These are phyloP conservation scores for Gloeophyllum trabeum DNA, from an alignment of 768 basidiomycete genomes.

Conservation along the genomic window DNA sequence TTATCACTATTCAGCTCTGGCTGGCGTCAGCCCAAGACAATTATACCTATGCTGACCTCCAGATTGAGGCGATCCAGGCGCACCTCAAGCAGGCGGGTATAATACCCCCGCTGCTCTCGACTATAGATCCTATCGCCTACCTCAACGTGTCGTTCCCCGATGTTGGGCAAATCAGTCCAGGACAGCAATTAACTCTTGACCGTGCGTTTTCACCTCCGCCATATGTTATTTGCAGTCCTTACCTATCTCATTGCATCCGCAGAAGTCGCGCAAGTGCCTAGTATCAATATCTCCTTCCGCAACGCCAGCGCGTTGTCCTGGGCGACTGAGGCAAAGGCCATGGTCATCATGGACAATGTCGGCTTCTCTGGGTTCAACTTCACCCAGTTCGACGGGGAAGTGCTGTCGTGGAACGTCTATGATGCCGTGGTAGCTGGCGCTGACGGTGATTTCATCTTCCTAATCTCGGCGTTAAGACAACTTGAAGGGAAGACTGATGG, in stretches of 20 bases:
- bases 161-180: conserved; percentile 40
- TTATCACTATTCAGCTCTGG: conserved; percentile 20
- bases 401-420: too few relatives aligned
- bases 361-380: conserved; percentile 48
- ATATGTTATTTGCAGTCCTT: not conserved
- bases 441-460: too few relatives aligned
- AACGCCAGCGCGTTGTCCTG: conserved; percentile 39
- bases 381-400: too few relatives aligned
- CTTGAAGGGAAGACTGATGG: too few relatives aligned
- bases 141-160: conserved; percentile 41
- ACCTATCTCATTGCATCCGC: too few relatives aligned
- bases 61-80: conserved; percentile 52
- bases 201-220: conserved; percentile 20
- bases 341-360: conserved; percentile 67
- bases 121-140: conserved; percentile 52
- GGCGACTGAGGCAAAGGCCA: conserved; percentile 38
- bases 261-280: conserved; percentile 51
- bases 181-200: conserved; percentile 43
- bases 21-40: too few relatives aligned
- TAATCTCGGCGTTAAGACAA: too few relatives aligned
- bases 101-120: conserved; percentile 47
- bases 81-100: conserved; percentile 52
- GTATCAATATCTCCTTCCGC: conserved; percentile 36
- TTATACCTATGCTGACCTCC: conserved; percentile 27
- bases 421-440: too few relatives aligned